Evolutionary conservation across 2,329 filamentous ascomycete species (phyloP).

Genomic region (Lasiodiplodia hormozganensis): DNA sequence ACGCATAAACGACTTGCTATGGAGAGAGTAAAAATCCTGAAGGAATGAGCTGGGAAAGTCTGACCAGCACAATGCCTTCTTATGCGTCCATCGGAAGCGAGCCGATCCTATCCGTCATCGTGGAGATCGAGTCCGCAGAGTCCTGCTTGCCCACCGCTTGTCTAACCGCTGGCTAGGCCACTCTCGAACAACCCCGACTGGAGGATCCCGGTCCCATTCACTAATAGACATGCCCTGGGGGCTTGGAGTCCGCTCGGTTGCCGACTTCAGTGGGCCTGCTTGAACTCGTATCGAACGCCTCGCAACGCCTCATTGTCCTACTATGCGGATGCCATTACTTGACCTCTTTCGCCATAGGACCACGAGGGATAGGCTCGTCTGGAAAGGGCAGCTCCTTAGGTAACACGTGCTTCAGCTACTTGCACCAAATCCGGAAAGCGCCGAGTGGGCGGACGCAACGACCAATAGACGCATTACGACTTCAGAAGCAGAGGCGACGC

Average conservation of each 20-base stretch:
- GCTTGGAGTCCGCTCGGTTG: conserved; percentile 1
- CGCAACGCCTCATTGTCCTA: background rate
- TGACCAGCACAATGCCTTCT: background rate
- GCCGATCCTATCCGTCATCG: background rate
- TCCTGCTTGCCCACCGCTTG: background rate
- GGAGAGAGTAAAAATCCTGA: background rate
- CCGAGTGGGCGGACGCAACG: background rate
- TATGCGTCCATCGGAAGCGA: background rate
- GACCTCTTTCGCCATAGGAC: background rate
- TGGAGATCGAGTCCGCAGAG: background rate
- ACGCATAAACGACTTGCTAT: background rate
- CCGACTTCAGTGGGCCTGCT: background rate
- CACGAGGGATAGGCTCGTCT: conserved; percentile 3
- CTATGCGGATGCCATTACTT: background rate
- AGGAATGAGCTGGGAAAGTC: background rate
- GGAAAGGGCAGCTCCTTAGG: background rate
- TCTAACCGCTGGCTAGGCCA: background rate
- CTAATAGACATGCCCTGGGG: background rate
- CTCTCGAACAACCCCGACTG: background rate
- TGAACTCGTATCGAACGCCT: background rate
- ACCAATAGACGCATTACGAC: background rate
- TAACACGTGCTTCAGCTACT: background rate
- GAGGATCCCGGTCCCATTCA: background rate
- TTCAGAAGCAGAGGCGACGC: background rate
- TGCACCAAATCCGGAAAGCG: background rate